Evolutionary conservation across 768 basidiomycete genomes (phyloP).

Genomic region (Rhodotorula taiwanensis): DNA sequence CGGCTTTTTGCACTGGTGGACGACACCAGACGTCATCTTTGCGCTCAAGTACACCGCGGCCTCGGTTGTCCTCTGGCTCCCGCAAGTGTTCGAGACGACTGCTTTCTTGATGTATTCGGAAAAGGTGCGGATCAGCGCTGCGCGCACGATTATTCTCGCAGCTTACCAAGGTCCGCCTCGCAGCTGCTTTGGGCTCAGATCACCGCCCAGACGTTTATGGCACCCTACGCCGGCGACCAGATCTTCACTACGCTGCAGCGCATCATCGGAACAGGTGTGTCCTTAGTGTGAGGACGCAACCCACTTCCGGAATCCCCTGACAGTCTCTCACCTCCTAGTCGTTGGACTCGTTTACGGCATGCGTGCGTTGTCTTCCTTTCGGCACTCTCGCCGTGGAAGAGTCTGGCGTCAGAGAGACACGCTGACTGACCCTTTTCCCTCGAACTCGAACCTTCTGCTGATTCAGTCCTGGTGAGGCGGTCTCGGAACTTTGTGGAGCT

Average conservation of each 20-base stretch:
- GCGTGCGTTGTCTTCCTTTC: constrained; percentile 39
- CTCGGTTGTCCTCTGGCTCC: constrained; percentile 54
- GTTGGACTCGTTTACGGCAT: constrained; percentile 49
- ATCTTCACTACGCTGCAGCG: constrained; percentile 49
- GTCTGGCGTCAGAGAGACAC: too few relatives aligned
- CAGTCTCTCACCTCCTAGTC: constrained; percentile 21
- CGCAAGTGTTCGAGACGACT: constrained; percentile 48
- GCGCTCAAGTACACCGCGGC: constrained; percentile 53
- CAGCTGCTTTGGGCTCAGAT: not conserved
- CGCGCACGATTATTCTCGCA: constrained; percentile 44
- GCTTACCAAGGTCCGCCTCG: not conserved
- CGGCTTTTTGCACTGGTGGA: constrained; percentile 15
- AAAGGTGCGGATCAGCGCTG: constrained; percentile 43
- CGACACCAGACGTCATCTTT: constrained; percentile 45
- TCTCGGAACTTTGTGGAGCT: too few relatives aligned
- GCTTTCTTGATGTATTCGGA: constrained; percentile 43
- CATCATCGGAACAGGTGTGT: constrained; percentile 48
- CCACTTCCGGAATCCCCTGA: too few relatives aligned
- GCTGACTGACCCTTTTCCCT: not conserved
- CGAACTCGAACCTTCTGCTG: too few relatives aligned
- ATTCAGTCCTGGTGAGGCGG: too few relatives aligned
- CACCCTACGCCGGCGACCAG: constrained; percentile 57
- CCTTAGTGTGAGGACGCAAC: too few relatives aligned
- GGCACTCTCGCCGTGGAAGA: too few relatives aligned
- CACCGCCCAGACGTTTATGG: constrained; percentile 35